phyloP scores from a whole-genome alignment of 2,329 filamentous ascomycete genomes.

The Chrysoporthe cubensis region DNA sequence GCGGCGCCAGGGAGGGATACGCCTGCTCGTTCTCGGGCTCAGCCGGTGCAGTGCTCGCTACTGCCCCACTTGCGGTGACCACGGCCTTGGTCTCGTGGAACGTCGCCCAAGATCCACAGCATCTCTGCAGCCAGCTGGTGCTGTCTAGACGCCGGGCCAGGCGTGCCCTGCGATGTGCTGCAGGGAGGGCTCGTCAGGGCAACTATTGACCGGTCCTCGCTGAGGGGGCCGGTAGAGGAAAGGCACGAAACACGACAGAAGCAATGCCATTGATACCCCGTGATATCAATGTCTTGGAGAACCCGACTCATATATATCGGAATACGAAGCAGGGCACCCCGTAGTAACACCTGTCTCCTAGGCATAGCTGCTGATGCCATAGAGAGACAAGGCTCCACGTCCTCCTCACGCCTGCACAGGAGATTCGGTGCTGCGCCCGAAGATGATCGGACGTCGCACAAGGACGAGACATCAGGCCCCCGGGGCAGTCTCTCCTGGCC shows the following conservation, averaged over 20 bases:
- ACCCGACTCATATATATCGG: slow-evolving; percentile 12
- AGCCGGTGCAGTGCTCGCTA: slow-evolving; percentile 21
- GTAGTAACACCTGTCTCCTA: neutral
- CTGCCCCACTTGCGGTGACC: neutral
- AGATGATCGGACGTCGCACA: slow-evolving; percentile 24
- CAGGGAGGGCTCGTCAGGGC: neutral
- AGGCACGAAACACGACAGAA: slow-evolving; percentile 1
- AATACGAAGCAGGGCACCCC: slow-evolving; percentile 2
- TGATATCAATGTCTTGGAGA: slow-evolving; percentile 24
- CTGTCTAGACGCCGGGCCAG: too few species aligned
- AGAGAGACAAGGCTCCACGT: neutral
- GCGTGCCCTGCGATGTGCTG: neutral
- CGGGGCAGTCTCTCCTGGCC: neutral
- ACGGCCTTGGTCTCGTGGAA: neutral
- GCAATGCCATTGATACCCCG: neutral
- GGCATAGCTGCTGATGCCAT: neutral
- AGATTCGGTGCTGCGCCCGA: slow-evolving; percentile 10
- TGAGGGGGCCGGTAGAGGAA: neutral
- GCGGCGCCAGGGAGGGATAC: slow-evolving; percentile 8
- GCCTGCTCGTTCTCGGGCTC: slow-evolving; percentile 20
- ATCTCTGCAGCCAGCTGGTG: slow-evolving; percentile 4
- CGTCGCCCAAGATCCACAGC: slow-evolving; percentile 3
- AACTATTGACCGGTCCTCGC: neutral
- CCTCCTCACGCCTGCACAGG: neutral
- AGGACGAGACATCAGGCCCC: slow-evolving; percentile 12